Percentiles rank a stretch among this genome's conserved stretches.
Conservation (phyloP, 2,329 filamentous ascomycete species). For the Juglanconis sp. region DNA sequence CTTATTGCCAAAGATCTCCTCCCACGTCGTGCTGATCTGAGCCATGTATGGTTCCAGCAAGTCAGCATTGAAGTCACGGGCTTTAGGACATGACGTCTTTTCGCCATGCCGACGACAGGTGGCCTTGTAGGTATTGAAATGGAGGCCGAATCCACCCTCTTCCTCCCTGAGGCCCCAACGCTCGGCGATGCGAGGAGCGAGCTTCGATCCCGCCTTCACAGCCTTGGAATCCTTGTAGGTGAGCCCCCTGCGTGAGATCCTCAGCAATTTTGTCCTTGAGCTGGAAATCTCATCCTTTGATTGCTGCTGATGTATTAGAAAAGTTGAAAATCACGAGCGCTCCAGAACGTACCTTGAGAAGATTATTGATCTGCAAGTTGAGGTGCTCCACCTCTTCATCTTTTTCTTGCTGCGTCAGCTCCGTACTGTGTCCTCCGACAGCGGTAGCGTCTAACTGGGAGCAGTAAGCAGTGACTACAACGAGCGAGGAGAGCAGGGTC, state of each 20-base stretch:
- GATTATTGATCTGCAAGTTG: neutral
- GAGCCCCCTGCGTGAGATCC: neutral
- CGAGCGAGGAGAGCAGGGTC: slow-evolving; percentile 45
- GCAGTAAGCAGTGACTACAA: neutral
- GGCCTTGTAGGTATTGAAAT: neutral
- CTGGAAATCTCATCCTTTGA: neutral
- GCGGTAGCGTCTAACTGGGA: neutral
- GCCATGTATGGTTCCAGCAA: slow-evolving; percentile 7
- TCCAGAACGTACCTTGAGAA: neutral
- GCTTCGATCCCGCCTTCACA: neutral
- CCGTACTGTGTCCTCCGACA: too few relatives aligned
- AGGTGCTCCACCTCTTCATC: slow-evolving; percentile 37
- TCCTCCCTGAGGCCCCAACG: neutral
- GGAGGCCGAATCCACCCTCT: neutral
- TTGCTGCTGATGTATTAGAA: neutral
- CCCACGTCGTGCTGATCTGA: slow-evolving; percentile 2
- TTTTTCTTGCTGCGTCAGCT: slow-evolving; percentile 39
- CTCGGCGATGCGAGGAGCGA: neutral
- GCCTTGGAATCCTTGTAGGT: neutral
- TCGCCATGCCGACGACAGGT: neutral
- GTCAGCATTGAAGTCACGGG: slow-evolving; percentile 13
- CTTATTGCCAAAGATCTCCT: neutral
- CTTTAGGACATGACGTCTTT: neutral
- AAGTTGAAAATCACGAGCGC: neutral
- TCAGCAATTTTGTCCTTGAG: neutral